Percentiles rank a stretch among this genome's conserved stretches.
Conservation (phyloP, 2,329 filamentous ascomycete species). For the Blastomyces gilchristii region DNA sequence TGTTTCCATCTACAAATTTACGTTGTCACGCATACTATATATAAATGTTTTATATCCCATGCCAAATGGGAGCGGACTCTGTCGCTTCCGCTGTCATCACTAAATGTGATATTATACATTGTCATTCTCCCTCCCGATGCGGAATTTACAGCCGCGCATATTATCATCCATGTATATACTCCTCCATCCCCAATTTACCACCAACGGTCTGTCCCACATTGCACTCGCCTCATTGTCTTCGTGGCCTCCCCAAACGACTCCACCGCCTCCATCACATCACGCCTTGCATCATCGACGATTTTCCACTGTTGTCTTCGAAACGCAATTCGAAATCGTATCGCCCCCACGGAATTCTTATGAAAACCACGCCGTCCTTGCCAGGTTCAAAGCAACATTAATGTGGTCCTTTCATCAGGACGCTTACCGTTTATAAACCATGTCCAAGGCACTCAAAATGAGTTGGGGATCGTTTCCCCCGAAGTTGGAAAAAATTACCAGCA, state of each 20-base stretch:
- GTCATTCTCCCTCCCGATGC: slow-evolving; percentile 22
- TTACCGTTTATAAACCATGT: slow-evolving; percentile 76
- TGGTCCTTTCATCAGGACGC: slow-evolving; percentile 48
- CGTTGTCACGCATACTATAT: no score
- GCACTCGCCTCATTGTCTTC: slow-evolving; percentile 31
- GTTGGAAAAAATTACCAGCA: slow-evolving; percentile 45
- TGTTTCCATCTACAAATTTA: no score
- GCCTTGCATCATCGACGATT: slow-evolving; percentile 32
- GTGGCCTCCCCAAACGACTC: slow-evolving; percentile 27
- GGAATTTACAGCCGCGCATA: slow-evolving; percentile 48
- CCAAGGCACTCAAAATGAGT: slow-evolving; percentile 48
- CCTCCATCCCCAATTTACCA: slow-evolving; percentile 38
- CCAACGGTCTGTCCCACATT: slow-evolving; percentile 58
- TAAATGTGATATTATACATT: no score
- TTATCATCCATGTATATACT: slow-evolving; percentile 52
- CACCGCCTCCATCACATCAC: slow-evolving; percentile 7
- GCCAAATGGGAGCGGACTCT: no score
- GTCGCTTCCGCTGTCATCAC: no score
- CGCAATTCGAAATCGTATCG: slow-evolving; percentile 54
- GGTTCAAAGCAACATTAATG: slow-evolving; percentile 37
- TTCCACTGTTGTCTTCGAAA: slow-evolving; percentile 55
- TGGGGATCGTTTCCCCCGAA: slow-evolving; percentile 52
- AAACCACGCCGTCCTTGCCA: slow-evolving; percentile 54
- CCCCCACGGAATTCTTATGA: slow-evolving; percentile 59
- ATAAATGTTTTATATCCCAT: no score